Conservation (phyloP, 2,329 filamentous ascomycete genomes). For the Emergomyces africanus region DNA sequence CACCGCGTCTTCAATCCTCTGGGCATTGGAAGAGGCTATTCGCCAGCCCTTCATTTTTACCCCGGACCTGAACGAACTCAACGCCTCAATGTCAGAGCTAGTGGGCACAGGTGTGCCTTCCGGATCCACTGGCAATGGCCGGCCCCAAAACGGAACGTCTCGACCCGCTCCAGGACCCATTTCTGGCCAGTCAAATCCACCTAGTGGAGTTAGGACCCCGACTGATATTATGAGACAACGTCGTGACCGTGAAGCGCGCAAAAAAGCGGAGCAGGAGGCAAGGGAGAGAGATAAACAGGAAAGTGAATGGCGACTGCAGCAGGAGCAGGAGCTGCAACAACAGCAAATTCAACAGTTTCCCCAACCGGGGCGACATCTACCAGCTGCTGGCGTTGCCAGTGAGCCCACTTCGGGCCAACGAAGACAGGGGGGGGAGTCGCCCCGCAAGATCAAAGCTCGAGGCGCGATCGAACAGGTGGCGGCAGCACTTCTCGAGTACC, state of each 20-base stretch:
- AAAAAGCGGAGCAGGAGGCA: constrained; percentile 54
- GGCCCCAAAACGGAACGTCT: constrained; percentile 44
- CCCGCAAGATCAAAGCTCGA: constrained; percentile 6
- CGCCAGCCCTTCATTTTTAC: constrained; percentile 73
- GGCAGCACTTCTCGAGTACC: background rate
- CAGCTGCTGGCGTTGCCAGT: constrained; percentile 35
- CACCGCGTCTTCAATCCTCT: constrained; percentile 83
- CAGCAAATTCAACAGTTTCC: constrained; percentile 35
- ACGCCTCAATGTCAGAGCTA: constrained; percentile 84
- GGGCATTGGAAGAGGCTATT: constrained; percentile 80
- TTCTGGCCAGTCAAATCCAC: constrained; percentile 37
- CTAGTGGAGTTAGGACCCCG: constrained; percentile 62
- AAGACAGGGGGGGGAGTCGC: constrained; percentile 6
- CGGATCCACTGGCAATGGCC: constrained; percentile 37
- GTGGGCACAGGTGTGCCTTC: constrained; percentile 42
- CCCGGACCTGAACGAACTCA: constrained; percentile 71
- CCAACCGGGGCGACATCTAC: constrained; percentile 15
- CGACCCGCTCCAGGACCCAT: constrained; percentile 37
- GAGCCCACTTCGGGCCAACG: constrained; percentile 20
- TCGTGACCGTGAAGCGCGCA: constrained; percentile 59
- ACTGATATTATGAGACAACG: constrained; percentile 87
- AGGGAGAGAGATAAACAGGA: constrained; percentile 41
- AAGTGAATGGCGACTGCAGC: constrained; percentile 33
- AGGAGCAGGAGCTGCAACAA: constrained; percentile 42
- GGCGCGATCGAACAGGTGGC: background rate